Evolutionary conservation across 495 filamentous ascomycete species (phyloP).

Genomic region (Podospora pseudopauciseta): DNA sequence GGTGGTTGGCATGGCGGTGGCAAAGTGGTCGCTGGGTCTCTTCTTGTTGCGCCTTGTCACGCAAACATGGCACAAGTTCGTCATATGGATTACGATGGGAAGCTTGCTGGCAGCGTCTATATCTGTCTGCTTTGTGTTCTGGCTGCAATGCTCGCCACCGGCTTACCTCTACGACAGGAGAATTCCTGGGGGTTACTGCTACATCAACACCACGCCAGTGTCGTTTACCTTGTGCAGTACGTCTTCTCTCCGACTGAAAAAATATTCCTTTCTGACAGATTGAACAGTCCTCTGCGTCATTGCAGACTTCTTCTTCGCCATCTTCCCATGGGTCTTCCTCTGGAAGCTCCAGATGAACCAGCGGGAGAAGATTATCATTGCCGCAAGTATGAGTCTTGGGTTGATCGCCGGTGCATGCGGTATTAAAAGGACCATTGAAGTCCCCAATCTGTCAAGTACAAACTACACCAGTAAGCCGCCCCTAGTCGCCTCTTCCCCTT

Average conservation of each 20-base stretch:
- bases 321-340: constrained; percentile 46
- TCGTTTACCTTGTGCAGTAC: constrained; percentile 22
- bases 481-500: not conserved
- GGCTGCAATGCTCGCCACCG: constrained; percentile 23
- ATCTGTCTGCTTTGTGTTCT: constrained; percentile 22
- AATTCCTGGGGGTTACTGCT: constrained; percentile 21
- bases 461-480: not conserved
- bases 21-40: constrained; percentile 40
- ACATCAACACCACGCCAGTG: constrained; percentile 22
- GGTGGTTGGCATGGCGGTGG: constrained; percentile 37
- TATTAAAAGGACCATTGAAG: not conserved
- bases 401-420: not conserved
- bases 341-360: constrained; percentile 48
- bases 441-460: not conserved
- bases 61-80: constrained; percentile 33
- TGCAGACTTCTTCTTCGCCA: constrained; percentile 46
- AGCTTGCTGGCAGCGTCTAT: constrained; percentile 20
- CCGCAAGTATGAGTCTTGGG: constrained; percentile 12
- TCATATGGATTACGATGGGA: constrained; percentile 32
- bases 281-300: constrained; percentile 21
- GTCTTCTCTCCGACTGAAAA: constrained; percentile 5
- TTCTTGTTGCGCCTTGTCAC: constrained; percentile 41
- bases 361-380: constrained; percentile 46
- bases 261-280: not conserved
- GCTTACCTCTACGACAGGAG: constrained; percentile 23